These are phyloP conservation scores for Geotrichum restrictum DNA, from an alignment of 1,139 yeast genomes.

Conservation along the genomic window DNA sequence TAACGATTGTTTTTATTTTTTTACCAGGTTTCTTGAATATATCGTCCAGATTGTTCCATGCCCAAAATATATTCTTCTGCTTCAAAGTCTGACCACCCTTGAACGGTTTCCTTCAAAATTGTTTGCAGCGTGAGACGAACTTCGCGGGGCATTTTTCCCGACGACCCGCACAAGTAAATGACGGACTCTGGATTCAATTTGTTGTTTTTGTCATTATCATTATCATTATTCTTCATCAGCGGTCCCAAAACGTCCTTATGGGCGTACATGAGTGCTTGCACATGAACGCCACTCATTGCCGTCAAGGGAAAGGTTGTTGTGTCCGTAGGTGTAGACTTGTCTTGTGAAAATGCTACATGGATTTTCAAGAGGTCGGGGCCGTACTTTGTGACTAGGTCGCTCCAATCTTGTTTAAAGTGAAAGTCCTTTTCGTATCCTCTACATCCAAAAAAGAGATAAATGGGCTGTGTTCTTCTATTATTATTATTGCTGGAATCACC, in stretches of 20 bases:
- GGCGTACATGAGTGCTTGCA: conserved; percentile 62
- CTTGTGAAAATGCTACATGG: conserved; percentile 20
- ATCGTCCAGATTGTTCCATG: conserved; percentile 66
- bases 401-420: conserved; percentile 58
- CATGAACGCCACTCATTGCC: conserved; percentile 47
- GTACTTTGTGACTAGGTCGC: conserved; percentile 21
- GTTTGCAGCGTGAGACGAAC: conserved; percentile 73
- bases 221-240: conserved; percentile 44
- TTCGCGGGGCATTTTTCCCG: conserved; percentile 93
- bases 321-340: neutral
- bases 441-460: conserved; percentile 68
- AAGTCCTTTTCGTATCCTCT: conserved; percentile 64
- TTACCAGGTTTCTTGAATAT: conserved; percentile 90
- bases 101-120: conserved; percentile 45
- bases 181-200: conserved; percentile 48
- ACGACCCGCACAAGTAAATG: conserved; percentile 82
- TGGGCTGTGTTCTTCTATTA: conserved; percentile 18
- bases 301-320: neutral
- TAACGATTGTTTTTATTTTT: too few species aligned
- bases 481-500: too few species aligned
- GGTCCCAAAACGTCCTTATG: conserved; percentile 47
- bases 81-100: conserved; percentile 42
- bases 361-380: conserved; percentile 26
- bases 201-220: too few species aligned
- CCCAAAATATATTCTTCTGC: conserved; percentile 51